Conservation (phyloP, 805 yeast species). For the Kodamaea lidongshanica region DNA sequence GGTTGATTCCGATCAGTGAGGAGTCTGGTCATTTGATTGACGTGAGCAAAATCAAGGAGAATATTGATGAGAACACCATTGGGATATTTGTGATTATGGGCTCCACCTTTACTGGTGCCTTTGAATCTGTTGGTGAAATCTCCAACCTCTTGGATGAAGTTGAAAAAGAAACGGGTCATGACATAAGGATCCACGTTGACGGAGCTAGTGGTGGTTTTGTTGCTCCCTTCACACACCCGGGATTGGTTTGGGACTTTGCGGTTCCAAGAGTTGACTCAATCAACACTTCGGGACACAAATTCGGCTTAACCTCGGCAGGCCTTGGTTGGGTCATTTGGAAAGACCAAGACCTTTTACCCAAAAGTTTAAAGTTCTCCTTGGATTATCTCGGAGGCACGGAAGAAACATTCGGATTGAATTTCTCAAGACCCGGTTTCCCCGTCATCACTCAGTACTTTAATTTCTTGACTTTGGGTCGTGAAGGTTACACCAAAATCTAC, state of each 20-base stretch:
- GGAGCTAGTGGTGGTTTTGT: slow-evolving; percentile 90
- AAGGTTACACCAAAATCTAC: slow-evolving; percentile 65
- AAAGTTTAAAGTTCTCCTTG: slow-evolving; percentile 66
- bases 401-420: slow-evolving; percentile 79
- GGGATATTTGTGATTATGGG: slow-evolving; percentile 87
- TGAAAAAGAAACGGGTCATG: slow-evolving; percentile 58
- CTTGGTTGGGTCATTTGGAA: slow-evolving; percentile 91
- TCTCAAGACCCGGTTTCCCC: slow-evolving; percentile 90
- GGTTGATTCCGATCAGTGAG: slow-evolving; percentile 61
- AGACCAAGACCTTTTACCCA: slow-evolving; percentile 56
- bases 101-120: slow-evolving; percentile 89
- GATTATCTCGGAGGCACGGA: slow-evolving; percentile 85
- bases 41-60: slow-evolving; percentile 48
- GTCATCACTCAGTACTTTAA: slow-evolving; percentile 84
- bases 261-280: slow-evolving; percentile 73
- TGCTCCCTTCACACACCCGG: slow-evolving; percentile 78
- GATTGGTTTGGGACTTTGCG: slow-evolving; percentile 78
- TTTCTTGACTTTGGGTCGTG: slow-evolving; percentile 61
- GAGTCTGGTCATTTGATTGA: slow-evolving; percentile 63
- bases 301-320: slow-evolving; percentile 86
- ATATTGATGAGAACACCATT: slow-evolving; percentile 85
- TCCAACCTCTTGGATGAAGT: slow-evolving; percentile 60
- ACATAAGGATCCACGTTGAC: slow-evolving; percentile 84
- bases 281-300: slow-evolving; percentile 90
- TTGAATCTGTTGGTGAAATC: slow-evolving; percentile 66